Conservation (phyloP, 176 grass and related monocot species). For the Hsuehochloa calcarea region DNA sequence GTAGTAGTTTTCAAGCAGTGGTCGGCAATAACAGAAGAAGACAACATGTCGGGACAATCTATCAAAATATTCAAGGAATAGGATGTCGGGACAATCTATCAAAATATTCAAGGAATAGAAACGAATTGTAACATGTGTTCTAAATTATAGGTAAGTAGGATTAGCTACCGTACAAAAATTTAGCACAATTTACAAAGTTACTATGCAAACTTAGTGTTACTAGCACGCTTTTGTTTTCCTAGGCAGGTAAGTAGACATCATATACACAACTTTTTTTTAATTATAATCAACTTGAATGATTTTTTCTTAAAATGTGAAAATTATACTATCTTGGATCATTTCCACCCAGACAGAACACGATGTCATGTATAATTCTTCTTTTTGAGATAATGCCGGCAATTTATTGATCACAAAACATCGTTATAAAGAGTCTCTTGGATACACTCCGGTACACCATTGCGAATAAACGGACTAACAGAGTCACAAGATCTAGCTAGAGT, state of each 20-base stretch:
- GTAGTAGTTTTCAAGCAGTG: not conserved
- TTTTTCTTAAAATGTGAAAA: not conserved
- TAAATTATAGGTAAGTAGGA: not conserved
- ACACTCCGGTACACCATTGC: too few species aligned
- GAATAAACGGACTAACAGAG: too few species aligned
- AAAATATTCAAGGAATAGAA: not conserved
- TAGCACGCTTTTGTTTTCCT: not conserved
- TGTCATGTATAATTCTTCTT: constrained; percentile 10
- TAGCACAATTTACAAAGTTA: not conserved
- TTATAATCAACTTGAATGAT: not conserved
- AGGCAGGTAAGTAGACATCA: not conserved
- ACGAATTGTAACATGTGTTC: not conserved
- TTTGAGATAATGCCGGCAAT: too few species aligned
- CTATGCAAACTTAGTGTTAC: not conserved
- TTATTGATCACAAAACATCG: too few species aligned
- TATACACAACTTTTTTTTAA: not conserved
- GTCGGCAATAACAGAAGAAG: constrained; percentile 5
- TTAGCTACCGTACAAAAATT: not conserved
- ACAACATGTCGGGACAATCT: constrained; percentile 10
- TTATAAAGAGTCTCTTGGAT: too few species aligned
- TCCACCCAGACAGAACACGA: not conserved
- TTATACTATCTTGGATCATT: not conserved
- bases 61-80: not conserved
- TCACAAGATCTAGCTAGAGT: too few species aligned
- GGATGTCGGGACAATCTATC: not conserved